Evolutionary conservation across 306 rosid genomes (phyloP), one percentile per base, ranked within the genome.

Genomic region (Cicer cuneatum): DNA sequence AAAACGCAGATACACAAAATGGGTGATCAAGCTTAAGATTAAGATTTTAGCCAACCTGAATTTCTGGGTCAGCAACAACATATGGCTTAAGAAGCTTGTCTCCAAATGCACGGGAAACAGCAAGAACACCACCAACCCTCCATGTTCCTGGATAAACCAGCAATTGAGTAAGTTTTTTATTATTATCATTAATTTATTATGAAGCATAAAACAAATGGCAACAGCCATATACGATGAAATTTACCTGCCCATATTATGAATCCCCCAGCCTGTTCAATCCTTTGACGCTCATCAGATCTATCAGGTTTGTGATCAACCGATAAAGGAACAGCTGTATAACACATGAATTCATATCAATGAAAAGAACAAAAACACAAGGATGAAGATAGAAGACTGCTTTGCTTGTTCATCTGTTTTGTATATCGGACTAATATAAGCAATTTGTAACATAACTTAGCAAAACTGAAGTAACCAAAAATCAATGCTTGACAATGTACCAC

Each of bases 101-200:
- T 65, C 97, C 97, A 79, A 92, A 92, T 62, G 97, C 96, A 75
- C 97, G 97, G 54, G 97, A 92, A 48, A 92, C 96, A 14, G 97
- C 97, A 66, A 92, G 96, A 70, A 92, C 88, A 60, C 97, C 97
- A n/a, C 97, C 96, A 19, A 92, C 97, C 76, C 96, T 78, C 97
- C 97, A 92, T 11, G 97, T 92, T 81, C 97, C 97, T 92, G 83
- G 40, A 39, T 66, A 81, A 82, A 65, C 76, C 70, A 37, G 47
- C 38, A 78, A 47, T 16, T 63, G 47, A 64, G 39, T 59, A 74
- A 77, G 60, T 65, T 33, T 57, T 38, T 63, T 47, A 35, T 35
- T 54, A 41, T 35, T 29, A 57, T 49, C 56, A 33, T 62, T 47
- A 58, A 63, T 41, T 49, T 16, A 69, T 16, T 10, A 51, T 38